Percentiles rank a stretch among this genome's conserved stretches.
Evolutionary conservation across 352 stramenopile genomes (phyloP).

Genomic region (Phytophthora macrochlamydospora): DNA sequence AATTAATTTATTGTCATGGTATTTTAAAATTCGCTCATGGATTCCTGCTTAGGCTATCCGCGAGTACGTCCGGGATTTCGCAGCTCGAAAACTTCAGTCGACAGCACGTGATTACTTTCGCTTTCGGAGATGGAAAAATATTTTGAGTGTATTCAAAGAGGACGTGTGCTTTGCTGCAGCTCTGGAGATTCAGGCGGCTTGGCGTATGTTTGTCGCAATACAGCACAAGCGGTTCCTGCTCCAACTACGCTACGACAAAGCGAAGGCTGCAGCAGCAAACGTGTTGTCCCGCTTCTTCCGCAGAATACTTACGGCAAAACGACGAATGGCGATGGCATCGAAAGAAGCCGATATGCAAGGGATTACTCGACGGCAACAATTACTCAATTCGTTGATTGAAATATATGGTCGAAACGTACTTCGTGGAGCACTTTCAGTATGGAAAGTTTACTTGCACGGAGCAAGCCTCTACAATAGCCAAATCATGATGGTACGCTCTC

Average conservation of each 20-base stretch:
- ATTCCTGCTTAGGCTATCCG: slow-evolving; percentile 42
- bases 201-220: slow-evolving; percentile 42
- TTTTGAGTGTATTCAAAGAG: slow-evolving; percentile 44
- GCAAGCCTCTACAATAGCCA: slow-evolving; percentile 19
- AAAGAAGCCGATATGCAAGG: slow-evolving; percentile 2
- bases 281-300: slow-evolving; percentile 40
- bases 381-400: slow-evolving; percentile 8
- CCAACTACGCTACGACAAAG: slow-evolving; percentile 17
- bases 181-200: slow-evolving; percentile 51
- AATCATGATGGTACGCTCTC: too few relatives aligned
- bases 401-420: slow-evolving; percentile 22
- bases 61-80: slow-evolving; percentile 48
- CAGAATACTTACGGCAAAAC: slow-evolving; percentile 10
- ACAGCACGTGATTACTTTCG: slow-evolving; percentile 42
- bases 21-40: not conserved
- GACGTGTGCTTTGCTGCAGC: slow-evolving; percentile 45
- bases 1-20: not conserved
- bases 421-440: slow-evolving; percentile 29
- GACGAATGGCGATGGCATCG: slow-evolving; percentile 6
- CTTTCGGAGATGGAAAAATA: slow-evolving; percentile 42
- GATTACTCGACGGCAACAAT: slow-evolving; percentile 8
- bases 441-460: slow-evolving; percentile 32
- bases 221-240: slow-evolving; percentile 29
- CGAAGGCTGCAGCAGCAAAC: slow-evolving; percentile 29
- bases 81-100: slow-evolving; percentile 47